phyloP scores from a whole-genome alignment of 2,329 filamentous ascomycete species.

The Chrysoporthe austroafricana region DNA sequence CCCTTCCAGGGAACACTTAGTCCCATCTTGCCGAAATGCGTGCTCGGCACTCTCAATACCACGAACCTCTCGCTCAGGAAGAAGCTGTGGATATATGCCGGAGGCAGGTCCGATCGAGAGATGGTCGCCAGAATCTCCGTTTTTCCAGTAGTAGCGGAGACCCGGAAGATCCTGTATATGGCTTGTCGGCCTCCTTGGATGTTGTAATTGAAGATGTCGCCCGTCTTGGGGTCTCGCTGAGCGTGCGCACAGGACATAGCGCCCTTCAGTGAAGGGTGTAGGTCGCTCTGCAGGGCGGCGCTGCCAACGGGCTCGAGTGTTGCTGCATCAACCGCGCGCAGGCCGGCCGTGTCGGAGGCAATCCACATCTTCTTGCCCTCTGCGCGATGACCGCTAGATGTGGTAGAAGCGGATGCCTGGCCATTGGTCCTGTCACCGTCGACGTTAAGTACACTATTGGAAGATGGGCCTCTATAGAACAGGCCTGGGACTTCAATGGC shows the following conservation, averaged over 20 bases:
- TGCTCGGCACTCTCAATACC: conserved; percentile 72
- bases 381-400: not conserved
- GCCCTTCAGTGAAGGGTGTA: conserved; percentile 73
- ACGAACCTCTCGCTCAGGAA: conserved; percentile 74
- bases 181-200: conserved; percentile 61
- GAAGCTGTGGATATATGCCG: conserved; percentile 83
- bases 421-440: conserved; percentile 34
- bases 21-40: conserved; percentile 62
- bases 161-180: conserved; percentile 72
- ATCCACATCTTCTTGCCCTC: conserved; percentile 53
- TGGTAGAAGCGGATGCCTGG: not conserved
- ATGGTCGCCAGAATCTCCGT: conserved; percentile 75
- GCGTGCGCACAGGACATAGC: conserved; percentile 72
- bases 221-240: conserved; percentile 70
- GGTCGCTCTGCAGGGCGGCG: conserved; percentile 55
- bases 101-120: conserved; percentile 47
- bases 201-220: conserved; percentile 83
- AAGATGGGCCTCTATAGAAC: not conserved
- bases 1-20: conserved; percentile 64
- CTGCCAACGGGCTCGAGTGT: conserved; percentile 74
- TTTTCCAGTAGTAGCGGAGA: conserved; percentile 63
- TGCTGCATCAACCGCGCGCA: conserved; percentile 68
- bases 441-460: conserved; percentile 33
- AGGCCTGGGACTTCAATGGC: conserved; percentile 14
- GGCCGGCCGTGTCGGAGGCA: conserved; percentile 57